These are phyloP conservation scores for Acanthamoeba lugdunensis DNA, from an alignment of 208 protist species.

Conservation along the genomic window DNA sequence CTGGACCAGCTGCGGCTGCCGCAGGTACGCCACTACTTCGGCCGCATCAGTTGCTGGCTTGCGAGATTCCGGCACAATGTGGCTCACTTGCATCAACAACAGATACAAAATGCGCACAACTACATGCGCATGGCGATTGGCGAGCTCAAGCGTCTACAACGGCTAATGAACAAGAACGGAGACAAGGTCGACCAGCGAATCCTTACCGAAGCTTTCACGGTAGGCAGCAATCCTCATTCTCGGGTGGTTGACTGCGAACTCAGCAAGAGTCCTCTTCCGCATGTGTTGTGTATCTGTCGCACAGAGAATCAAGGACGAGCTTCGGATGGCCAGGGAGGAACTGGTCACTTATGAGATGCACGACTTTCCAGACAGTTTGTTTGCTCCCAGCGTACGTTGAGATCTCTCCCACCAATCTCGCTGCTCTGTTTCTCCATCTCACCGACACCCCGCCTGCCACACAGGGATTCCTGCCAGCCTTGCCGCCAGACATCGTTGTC, in stretches of 20 bases:
- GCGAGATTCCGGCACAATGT: neutral
- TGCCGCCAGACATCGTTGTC: neutral
- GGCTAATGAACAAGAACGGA: neutral
- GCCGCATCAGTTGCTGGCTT: neutral
- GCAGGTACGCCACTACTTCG: neutral
- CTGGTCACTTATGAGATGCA: neutral
- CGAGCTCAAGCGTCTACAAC: neutral
- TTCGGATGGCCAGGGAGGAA: neutral
- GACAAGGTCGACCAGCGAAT: neutral
- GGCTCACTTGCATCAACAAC: neutral
- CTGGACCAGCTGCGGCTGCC: neutral
- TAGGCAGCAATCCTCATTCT: neutral
- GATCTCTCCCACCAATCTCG: neutral
- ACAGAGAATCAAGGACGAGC: neutral
- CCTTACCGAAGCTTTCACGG: neutral
- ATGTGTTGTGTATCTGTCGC: neutral
- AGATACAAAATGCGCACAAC: slow-evolving; percentile 24
- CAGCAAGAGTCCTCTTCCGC: neutral
- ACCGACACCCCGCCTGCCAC: too few species aligned
- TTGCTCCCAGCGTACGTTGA: neutral
- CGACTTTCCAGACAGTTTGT: slow-evolving; percentile 3
- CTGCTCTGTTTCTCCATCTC: neutral
- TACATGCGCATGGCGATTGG: neutral
- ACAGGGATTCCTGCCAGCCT: neutral
- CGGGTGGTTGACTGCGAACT: neutral